phyloP scores from a whole-genome alignment of 2,329 filamentous ascomycete genomes.

The Cladosporium sp. region DNA sequence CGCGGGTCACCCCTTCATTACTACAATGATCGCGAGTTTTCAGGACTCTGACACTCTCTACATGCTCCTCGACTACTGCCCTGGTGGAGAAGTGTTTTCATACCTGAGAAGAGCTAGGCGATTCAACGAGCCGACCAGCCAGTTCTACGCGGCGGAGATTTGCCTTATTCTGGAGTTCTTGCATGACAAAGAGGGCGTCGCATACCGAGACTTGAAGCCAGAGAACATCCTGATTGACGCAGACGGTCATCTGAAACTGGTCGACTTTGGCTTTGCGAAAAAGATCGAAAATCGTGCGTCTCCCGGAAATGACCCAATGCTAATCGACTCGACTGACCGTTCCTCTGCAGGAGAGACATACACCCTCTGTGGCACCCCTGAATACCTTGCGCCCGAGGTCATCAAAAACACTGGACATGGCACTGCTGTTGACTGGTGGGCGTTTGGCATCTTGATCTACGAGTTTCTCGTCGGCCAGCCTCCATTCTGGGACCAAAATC shows the following conservation, averaged over 20 bases:
- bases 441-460: constrained; percentile 74
- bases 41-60: constrained; percentile 73
- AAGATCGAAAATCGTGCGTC: constrained; percentile 55
- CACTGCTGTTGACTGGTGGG: constrained; percentile 80
- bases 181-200: constrained; percentile 72
- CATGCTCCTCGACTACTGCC: constrained; percentile 77
- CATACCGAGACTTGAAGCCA: constrained; percentile 76
- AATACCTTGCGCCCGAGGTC: constrained; percentile 78
- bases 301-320: constrained; percentile 18
- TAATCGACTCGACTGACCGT: constrained; percentile 9
- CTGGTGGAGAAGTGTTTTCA: constrained; percentile 77
- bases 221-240: constrained; percentile 75
- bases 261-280: constrained; percentile 83
- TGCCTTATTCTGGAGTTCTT: constrained; percentile 74
- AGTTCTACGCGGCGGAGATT: constrained; percentile 80
- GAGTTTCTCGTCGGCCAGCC: constrained; percentile 81
- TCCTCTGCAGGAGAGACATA: constrained; percentile 59
- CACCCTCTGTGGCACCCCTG: constrained; percentile 75
- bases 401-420: constrained; percentile 73
- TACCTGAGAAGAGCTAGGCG: constrained; percentile 71
- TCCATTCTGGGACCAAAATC: constrained; percentile 81
- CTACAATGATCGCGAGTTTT: constrained; percentile 70
- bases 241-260: constrained; percentile 72
- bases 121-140: constrained; percentile 71
- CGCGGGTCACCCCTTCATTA: constrained; percentile 77